phyloP scores from a whole-genome alignment of 1,139 yeast species.

The Blastobotrys capitulatus region DNA sequence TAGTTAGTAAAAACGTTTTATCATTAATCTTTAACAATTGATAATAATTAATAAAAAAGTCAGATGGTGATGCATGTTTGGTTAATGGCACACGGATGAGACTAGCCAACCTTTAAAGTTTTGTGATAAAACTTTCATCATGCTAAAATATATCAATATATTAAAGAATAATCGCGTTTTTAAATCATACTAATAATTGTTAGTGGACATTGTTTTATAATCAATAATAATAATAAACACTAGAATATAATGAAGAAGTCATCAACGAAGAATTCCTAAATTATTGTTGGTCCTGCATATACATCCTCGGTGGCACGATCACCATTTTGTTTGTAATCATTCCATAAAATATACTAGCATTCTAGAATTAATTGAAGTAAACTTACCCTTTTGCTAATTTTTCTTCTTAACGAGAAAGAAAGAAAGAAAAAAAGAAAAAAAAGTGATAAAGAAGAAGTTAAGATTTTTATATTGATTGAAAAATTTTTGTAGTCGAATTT shows the following conservation, averaged over 20 bases:
- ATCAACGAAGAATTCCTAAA: conserved; percentile 64
- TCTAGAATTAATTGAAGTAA: too few species aligned
- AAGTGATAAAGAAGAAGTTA: conserved; percentile 3
- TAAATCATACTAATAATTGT: background rate
- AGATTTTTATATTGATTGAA: background rate
- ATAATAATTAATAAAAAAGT: conserved; percentile 22
- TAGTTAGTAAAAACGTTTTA: background rate
- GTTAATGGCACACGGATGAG: conserved; percentile 46
- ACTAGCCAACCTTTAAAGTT: conserved; percentile 49
- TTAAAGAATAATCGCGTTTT: too few species aligned
- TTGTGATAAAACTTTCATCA: conserved; percentile 21
- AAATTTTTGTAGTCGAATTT: conserved; percentile 1
- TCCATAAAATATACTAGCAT: too few species aligned
- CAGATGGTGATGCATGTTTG: conserved; percentile 94
- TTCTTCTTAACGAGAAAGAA: too few species aligned
- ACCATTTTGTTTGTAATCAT: conserved; percentile 32
- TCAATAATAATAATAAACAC: too few species aligned
- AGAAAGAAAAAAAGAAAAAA: background rate
- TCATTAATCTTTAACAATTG: background rate
- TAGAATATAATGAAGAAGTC: conserved; percentile 28
- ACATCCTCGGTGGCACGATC: conserved; percentile 49
- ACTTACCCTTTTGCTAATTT: conserved; percentile 6
- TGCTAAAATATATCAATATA: background rate
- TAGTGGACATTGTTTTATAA: too few species aligned
- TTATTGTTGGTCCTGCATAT: conserved; percentile 58